Percentiles rank a stretch among this genome's conserved stretches.
These are phyloP conservation scores for Yamadazyma nakazawae DNA, from an alignment of 805 yeast genomes.

Conservation along the genomic window DNA sequence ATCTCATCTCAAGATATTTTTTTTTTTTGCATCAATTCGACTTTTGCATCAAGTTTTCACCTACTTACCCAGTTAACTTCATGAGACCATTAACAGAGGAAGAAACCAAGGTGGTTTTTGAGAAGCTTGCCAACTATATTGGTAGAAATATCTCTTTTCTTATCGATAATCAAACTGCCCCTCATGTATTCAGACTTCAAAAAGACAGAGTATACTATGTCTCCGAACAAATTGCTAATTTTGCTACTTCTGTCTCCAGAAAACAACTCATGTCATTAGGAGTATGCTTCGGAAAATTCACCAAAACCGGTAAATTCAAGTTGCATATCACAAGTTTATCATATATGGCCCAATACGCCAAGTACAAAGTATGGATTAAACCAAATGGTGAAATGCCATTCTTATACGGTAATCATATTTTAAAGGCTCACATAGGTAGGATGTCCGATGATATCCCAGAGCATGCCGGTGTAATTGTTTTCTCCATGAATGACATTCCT, in stretches of 20 bases:
- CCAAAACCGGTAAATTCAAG: constrained; percentile 95
- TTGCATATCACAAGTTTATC: constrained; percentile 90
- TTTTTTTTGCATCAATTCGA: background rate
- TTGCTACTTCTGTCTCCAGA: constrained; percentile 89
- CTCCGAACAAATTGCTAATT: constrained; percentile 72
- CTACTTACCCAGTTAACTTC: background rate
- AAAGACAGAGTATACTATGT: constrained; percentile 96
- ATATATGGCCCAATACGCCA: constrained; percentile 80
- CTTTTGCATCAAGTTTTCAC: background rate
- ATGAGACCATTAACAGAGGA: constrained; percentile 97
- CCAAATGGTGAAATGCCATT: constrained; percentile 98
- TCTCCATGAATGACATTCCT: constrained; percentile 88
- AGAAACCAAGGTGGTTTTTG: constrained; percentile 93
- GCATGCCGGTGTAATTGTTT: constrained; percentile 92
- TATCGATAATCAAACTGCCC: constrained; percentile 80
- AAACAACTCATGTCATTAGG: constrained; percentile 90
- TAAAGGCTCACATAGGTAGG: constrained; percentile 94
- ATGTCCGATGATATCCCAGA: constrained; percentile 98
- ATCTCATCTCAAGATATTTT: constrained; percentile 11
- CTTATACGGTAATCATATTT: constrained; percentile 90
- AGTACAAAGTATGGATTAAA: constrained; percentile 94
- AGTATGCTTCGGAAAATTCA: constrained; percentile 91
- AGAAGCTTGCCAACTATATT: constrained; percentile 91
- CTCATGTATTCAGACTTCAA: constrained; percentile 92
- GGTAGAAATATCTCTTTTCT: constrained; percentile 92